phyloP scores from a whole-genome alignment of 1,284 basidiomycete species.

The Phellopilus nigrolimitatus region DNA sequence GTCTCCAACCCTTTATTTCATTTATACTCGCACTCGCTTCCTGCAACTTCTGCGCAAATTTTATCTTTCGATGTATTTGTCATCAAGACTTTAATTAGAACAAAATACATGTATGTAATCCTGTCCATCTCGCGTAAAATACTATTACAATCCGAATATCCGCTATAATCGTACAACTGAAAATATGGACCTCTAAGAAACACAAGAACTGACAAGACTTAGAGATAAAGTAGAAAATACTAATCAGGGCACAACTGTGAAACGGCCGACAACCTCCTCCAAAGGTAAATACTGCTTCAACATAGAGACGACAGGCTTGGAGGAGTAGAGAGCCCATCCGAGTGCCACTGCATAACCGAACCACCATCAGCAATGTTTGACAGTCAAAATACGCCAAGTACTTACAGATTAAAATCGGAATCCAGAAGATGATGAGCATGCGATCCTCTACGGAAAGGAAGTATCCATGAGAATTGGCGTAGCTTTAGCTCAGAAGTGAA shows the following conservation, averaged over 20 bases:
- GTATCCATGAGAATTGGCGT: background rate
- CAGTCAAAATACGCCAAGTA: slow-evolving; percentile 23
- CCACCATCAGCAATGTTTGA: slow-evolving; percentile 2
- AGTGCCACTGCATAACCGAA: slow-evolving; percentile 19
- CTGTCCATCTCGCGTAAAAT: background rate
- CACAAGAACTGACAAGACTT: background rate
- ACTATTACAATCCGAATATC: slow-evolving; percentile 7
- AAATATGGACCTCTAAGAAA: background rate
- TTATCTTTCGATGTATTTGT: too few relatives aligned
- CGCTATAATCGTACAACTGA: background rate
- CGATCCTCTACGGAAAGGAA: slow-evolving; percentile 65
- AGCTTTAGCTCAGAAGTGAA: background rate
- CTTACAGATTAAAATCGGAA: slow-evolving; percentile 81
- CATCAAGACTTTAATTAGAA: too few relatives aligned
- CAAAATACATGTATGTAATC: background rate
- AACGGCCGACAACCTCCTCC: background rate
- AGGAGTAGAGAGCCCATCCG: slow-evolving; percentile 26
- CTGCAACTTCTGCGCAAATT: too few relatives aligned
- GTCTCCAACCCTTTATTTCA: background rate
- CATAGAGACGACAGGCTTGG: slow-evolving; percentile 27
- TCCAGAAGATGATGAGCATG: slow-evolving; percentile 93
- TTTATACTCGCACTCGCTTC: too few relatives aligned
- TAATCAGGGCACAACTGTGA: background rate
- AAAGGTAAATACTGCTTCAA: slow-evolving; percentile 6
- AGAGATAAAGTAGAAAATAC: background rate